Conservation (phyloP, 2,329 filamentous ascomycete genomes). For the Xylaria sp. region DNA sequence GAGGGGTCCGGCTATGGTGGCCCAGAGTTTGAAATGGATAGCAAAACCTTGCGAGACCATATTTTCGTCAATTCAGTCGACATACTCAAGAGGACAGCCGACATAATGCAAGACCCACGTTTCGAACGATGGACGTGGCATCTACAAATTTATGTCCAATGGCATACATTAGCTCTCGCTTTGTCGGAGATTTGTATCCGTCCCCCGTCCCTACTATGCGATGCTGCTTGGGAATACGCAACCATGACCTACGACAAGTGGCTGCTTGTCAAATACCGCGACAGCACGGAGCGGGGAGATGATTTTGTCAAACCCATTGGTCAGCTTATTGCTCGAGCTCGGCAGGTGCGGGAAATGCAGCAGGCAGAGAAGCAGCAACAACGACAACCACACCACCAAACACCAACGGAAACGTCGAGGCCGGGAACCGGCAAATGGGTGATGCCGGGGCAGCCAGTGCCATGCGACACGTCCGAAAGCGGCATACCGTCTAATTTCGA, state of each 20-base stretch:
- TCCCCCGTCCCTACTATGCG: conserved; percentile 36
- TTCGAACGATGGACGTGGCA: conserved; percentile 35
- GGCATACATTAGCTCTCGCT: conserved; percentile 36
- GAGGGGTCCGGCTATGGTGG: not conserved
- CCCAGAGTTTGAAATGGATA: conserved; percentile 20
- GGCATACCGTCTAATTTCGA: conserved; percentile 3
- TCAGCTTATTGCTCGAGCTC: conserved; percentile 33
- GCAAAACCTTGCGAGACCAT: conserved; percentile 27
- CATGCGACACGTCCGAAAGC: conserved; percentile 12
- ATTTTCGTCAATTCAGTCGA: conserved; percentile 26
- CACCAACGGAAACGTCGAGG: conserved; percentile 5
- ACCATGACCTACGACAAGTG: conserved; percentile 32
- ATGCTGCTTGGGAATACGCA: conserved; percentile 33
- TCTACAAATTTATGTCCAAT: conserved; percentile 36
- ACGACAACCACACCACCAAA: conserved; percentile 12
- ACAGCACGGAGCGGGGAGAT: conserved; percentile 34
- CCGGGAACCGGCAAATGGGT: not conserved
- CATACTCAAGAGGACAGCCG: conserved; percentile 25
- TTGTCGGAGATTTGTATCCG: conserved; percentile 38
- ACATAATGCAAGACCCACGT: conserved; percentile 33
- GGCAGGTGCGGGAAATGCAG: conserved; percentile 31
- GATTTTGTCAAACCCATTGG: conserved; percentile 35
- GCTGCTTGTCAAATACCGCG: conserved; percentile 32
- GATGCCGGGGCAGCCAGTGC: conserved; percentile 15
- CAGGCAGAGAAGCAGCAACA: conserved; percentile 19